phyloP scores from a whole-genome alignment of 2,329 filamentous ascomycete species.

The Tolypocladium tropicale region DNA sequence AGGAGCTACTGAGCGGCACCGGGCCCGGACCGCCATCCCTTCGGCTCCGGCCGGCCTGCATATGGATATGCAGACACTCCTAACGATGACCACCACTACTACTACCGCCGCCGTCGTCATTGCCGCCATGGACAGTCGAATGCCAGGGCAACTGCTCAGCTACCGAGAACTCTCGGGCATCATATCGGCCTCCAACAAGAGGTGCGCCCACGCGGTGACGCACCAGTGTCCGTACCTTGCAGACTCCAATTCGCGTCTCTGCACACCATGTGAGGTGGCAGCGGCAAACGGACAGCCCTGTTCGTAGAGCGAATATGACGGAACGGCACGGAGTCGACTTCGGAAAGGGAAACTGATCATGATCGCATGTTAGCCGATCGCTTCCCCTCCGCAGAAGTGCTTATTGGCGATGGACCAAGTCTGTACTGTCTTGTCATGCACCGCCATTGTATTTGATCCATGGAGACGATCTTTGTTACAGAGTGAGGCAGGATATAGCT shows the following conservation, averaged over 20 bases:
- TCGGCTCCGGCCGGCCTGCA: not conserved
- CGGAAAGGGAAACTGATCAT: too few species aligned
- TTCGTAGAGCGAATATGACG: not conserved
- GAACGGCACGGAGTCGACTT: not conserved
- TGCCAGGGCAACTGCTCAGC: not conserved
- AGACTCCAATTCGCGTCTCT: slow-evolving; percentile 16
- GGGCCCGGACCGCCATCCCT: not conserved
- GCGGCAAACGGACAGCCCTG: slow-evolving; percentile 15
- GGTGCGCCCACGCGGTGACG: slow-evolving; percentile 14
- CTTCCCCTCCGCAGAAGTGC: too few species aligned
- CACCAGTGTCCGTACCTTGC: slow-evolving; percentile 16
- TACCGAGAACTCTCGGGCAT: slow-evolving; percentile 2
- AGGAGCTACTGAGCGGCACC: not conserved
- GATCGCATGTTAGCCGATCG: too few species aligned
- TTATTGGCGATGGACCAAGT: too few species aligned
- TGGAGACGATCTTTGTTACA: too few species aligned
- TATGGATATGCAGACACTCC: not conserved
- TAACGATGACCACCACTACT: too few species aligned
- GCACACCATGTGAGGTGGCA: slow-evolving; percentile 12
- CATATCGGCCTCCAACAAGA: slow-evolving; percentile 14
- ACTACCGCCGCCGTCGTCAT: not conserved
- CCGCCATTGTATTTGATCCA: too few species aligned
- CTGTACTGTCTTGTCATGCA: too few species aligned
- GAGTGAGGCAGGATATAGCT: not conserved
- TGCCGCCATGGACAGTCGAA: not conserved